Evolutionary conservation across 495 filamentous ascomycete species (phyloP), one percentile per base, ranked within the genome.

Genomic region (Xylaria longipes): DNA sequence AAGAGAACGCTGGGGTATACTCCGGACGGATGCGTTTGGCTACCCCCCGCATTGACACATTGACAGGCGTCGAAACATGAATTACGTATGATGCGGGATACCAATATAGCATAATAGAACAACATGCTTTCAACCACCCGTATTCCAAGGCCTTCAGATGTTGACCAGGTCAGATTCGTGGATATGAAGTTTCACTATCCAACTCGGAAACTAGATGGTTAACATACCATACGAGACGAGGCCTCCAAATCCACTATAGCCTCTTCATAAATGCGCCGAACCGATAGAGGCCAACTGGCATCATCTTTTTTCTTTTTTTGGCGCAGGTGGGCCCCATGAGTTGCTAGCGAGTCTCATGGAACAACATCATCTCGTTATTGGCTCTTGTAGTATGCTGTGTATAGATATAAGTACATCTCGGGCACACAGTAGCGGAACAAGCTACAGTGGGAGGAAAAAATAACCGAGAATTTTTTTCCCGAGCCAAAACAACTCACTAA

Each of bases 311-410:
- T 69, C 22, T 25, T 54, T 37, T 58, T 52, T 70, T 43, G 31
- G 46, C 31, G 22, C 37, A 31, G 58, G 58, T 48, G 56, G 68
- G 41, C 1, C 60, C 25, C 4, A 35, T 63, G 56, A 25, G 5
- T 61, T 56, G 60, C 35, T 56, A 70, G 52, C 22, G 41, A 61
- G n/a, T 54, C 65, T 56, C 65, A 22, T 54, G 65, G 65, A 1
- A 50, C 31, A 50, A 22, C 29, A 25, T 45, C 27, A 11, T 33
- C 37, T n/a, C 17, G 52, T 45, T 33, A 58, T 68, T 57, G 35
- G 45, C 46, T 20, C 48, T 25, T 68, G 52, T 22, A 41, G 37
- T 33, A 41, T 46, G 39, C 14, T 31, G 61, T 64, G 61, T 64
- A 64, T 17, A 41, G 25, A 39, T 33, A 20, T 22, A 52, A n/a